Evolutionary conservation across 1,139 yeast genomes (phyloP).

Genomic region (Scheffersomyces segobiensis): DNA sequence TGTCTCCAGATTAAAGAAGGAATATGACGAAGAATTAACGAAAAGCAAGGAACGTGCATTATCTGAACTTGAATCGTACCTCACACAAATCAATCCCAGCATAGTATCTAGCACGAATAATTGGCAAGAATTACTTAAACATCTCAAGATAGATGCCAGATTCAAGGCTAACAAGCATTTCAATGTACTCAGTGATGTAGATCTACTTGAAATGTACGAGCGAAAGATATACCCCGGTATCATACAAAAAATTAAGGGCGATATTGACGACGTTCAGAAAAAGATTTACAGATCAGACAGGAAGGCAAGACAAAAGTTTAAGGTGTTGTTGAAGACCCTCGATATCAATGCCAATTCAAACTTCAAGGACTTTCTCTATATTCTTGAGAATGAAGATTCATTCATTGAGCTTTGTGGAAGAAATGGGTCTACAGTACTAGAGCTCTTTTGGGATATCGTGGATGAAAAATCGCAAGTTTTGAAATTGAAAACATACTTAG

Average conservation of each 20-base stretch:
- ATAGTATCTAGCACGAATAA: slow-evolving; percentile 28
- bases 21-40: slow-evolving; percentile 32
- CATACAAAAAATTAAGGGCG: slow-evolving; percentile 30
- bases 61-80: slow-evolving; percentile 51
- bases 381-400: slow-evolving; percentile 56
- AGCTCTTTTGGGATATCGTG: slow-evolving; percentile 73
- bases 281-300: slow-evolving; percentile 59
- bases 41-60: slow-evolving; percentile 50
- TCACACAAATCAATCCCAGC: slow-evolving; percentile 33
- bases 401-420: slow-evolving; percentile 71
- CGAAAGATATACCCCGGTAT: slow-evolving; percentile 46
- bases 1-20: slow-evolving; percentile 38
- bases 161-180: slow-evolving; percentile 63
- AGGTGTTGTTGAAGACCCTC: slow-evolving; percentile 40
- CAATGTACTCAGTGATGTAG: slow-evolving; percentile 52
- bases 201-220: slow-evolving; percentile 58
- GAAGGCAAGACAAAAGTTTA: slow-evolving; percentile 62
- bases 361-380: slow-evolving; percentile 59
- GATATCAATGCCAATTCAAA: slow-evolving; percentile 53
- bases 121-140: slow-evolving; percentile 49
- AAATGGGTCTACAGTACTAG: slow-evolving; percentile 78
- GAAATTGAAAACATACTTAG: slow-evolving; percentile 60
- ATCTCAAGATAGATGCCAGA: slow-evolving; percentile 48
- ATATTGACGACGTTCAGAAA: slow-evolving; percentile 35
- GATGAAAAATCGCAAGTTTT: slow-evolving; percentile 62